Percentiles rank a stretch among this genome's conserved stretches.
phyloP scores from a whole-genome alignment of 345 rosid genomes.

The Xanthoceras sorbifolium region DNA sequence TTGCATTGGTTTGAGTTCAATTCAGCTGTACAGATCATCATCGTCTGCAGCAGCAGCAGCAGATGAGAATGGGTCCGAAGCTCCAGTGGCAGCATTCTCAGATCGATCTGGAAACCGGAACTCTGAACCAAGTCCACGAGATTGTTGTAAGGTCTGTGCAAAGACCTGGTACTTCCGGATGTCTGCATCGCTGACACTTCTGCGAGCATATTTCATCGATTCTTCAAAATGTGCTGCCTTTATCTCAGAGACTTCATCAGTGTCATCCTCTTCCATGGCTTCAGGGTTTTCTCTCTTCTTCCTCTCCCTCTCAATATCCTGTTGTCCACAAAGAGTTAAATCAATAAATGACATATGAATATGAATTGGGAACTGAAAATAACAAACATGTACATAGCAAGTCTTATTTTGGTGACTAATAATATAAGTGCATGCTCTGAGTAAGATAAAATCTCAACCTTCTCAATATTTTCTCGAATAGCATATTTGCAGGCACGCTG shows the following conservation, averaged over 20 bases:
- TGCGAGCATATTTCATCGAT: constrained; percentile 37
- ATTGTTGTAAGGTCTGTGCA: constrained; percentile 41
- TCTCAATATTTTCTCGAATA: constrained; percentile 40
- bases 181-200: constrained; percentile 41
- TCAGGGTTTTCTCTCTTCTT: constrained; percentile 33
- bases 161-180: constrained; percentile 34
- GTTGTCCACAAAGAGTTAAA: constrained; percentile 9
- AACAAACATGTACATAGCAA: background rate
- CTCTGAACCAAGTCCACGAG: constrained; percentile 35
- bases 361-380: background rate
- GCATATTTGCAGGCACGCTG: constrained; percentile 45
- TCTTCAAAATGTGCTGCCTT: constrained; percentile 37
- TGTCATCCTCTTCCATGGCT: constrained; percentile 43
- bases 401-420: too few relatives aligned
- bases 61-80: constrained; percentile 27
- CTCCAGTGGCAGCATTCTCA: constrained; percentile 14
- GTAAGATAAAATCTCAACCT: constrained; percentile 15
- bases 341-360: background rate
- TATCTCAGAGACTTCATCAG: constrained; percentile 34
- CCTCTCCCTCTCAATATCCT: constrained; percentile 37
- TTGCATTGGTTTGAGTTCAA: constrained; percentile 14
- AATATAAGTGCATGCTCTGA: background rate
- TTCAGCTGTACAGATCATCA: constrained; percentile 36
- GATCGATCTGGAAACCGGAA: constrained; percentile 28
- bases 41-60: constrained; percentile 21